Evolutionary conservation across 495 filamentous ascomycete genomes (phyloP), one percentile per base, ranked within the genome.

Genomic region (Margaritispora aquatica): DNA sequence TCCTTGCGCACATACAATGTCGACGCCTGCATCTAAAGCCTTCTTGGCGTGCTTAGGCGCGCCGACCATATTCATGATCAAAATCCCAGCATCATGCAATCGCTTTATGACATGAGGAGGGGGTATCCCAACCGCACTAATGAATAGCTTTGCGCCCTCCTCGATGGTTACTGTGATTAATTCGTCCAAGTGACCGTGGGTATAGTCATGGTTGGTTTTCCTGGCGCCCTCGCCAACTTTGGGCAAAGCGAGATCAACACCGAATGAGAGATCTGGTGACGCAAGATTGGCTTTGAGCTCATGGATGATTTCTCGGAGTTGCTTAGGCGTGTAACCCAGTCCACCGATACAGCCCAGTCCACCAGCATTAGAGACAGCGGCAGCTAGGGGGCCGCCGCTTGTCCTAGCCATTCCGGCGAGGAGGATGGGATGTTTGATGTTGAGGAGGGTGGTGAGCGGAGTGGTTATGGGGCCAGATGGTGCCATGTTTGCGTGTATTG

Each of bases 11-110:
- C 89, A 94, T 9, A 96, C 83, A 67, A 96, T 84, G 70, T 96
- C 90, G 17, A 91, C 88, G 11, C 90, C 91, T 0, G 83, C 77
- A 41, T 87, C 80, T 2, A 96, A 77, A 26, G 90, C 90, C 75
- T 95, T 94, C 65, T 82, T 79, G 0, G 90, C 90, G 69, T 96
- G 91, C 65, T 84, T 87, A n/a, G 90, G 90, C 51, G 86, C 83
- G 0, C 91, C 91, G n/a, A 95, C 90, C 91, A 96, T 96, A 69
- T 95, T 96, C 90, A 95, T 95, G 22, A 95, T 76, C 49, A 93
- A 67, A 27, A 96, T 85, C 0, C 87, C 88, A 0, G 84, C 87
- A 10, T 76, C 76, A 65, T 96, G 91, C 21, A 96, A 74, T 36
- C 80, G 69, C 66, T 88, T 82, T 27, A 96, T 82, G 2, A 88